Evolutionary conservation across 257 asterid species (phyloP), one percentile per base, ranked within the genome.

Genomic region (Rubia yunnanensis): DNA sequence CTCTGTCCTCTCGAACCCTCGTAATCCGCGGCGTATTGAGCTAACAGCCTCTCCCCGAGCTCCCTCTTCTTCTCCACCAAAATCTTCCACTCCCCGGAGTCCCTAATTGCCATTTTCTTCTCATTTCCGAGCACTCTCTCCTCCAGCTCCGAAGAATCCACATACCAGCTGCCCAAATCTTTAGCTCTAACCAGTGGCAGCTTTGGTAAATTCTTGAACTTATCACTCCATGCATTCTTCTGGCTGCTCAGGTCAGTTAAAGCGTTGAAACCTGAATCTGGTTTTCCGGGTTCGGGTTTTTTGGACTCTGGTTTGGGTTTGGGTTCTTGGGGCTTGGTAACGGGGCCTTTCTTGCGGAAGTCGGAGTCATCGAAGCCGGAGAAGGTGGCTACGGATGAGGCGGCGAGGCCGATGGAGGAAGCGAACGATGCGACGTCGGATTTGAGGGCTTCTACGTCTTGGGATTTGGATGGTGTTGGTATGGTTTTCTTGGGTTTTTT

Each of bases 291-390:
- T 27, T 39, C 76, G 56, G 70, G 50, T 59, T 54, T 72, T 9
- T 65, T 49, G 10, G 46, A 60, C 22, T 58, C 48, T 38, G 78
- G 60, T 39, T 46, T 20, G 74, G 14, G n/a, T 64, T 57, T 60
- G 26, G 22, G 54, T 27, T 83, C 39, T 2, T 3, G 48, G 1
- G 48, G 5, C 48, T 39, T 39, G 46, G 82, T 85, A 38, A 81
- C 24, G 9, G 83, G 78, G 14, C 88, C 91, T 13, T 86, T 77
- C 73, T 90, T 94, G 24, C 88, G 95, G 76, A 88, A 94, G 67
- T 89, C 97, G 36, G 94, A 69, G 76, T 92, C 97, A 64, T 92
- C 79, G 79, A 89, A 92, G 68, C 97, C 96, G 68, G 91, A 70
- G 65, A 85, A 66, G 41, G 91, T 69, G 9, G 70, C 8, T 7